Conservation (phyloP, 2,329 filamentous ascomycete species). For the Aspergillus sp. region DNA sequence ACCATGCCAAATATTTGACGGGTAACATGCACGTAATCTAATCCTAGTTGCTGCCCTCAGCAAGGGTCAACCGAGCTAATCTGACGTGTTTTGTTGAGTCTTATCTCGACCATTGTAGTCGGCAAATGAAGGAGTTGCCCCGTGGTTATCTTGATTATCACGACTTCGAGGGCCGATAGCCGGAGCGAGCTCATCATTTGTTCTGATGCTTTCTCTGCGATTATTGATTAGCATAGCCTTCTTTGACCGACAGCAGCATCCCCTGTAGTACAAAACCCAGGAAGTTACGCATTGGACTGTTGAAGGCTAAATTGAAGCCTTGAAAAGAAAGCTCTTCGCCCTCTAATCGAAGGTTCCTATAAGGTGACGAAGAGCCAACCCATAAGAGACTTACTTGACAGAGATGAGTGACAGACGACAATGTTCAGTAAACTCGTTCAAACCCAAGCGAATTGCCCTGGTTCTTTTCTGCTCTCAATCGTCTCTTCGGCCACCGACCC, state of each 20-base stretch:
- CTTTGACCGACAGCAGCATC: not conserved
- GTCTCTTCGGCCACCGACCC: not conserved
- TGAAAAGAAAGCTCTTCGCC: not conserved
- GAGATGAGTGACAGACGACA: not conserved
- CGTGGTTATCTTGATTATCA: slow-evolving; percentile 12
- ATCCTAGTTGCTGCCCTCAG: not conserved
- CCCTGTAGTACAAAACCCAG: slow-evolving; percentile 11
- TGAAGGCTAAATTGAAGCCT: not conserved
- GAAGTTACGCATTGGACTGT: slow-evolving; percentile 7
- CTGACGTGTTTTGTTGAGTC: slow-evolving; percentile 9
- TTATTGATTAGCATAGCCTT: slow-evolving; percentile 1
- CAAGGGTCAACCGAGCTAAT: not conserved
- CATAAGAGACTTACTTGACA: slow-evolving; percentile 5
- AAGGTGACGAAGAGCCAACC: not conserved
- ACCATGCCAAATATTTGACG: not conserved
- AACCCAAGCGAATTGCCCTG: not conserved
- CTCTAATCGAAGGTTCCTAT: not conserved
- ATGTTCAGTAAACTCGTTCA: not conserved
- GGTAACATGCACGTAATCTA: slow-evolving; percentile 3
- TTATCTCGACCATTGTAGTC: slow-evolving; percentile 7
- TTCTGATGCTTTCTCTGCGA: not conserved
- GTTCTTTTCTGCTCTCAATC: not conserved
- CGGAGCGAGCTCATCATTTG: not conserved
- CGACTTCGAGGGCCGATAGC: slow-evolving; percentile 6
- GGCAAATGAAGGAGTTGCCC: slow-evolving; percentile 6